Evolutionary conservation across 1,284 basidiomycete species (phyloP), one percentile per base, ranked within the genome.

Genomic region (Pseudozyma hubeiensis): DNA sequence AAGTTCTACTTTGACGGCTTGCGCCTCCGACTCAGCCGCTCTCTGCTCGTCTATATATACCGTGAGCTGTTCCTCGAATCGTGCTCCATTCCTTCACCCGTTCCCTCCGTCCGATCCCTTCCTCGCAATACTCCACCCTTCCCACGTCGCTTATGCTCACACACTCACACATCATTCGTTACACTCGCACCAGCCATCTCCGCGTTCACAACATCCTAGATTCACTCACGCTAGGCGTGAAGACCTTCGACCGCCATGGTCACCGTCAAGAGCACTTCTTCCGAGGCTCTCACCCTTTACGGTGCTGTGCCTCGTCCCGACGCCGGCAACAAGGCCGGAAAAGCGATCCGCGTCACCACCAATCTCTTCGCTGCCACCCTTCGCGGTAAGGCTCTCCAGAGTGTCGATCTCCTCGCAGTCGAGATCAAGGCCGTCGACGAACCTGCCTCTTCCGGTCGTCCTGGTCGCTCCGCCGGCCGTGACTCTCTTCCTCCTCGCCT

Each of bases 231-330:
- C 24, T 24, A 24, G 4, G 24, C 24, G 24, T 24, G 24, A 24
- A 24, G 24, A 24, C 24, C 14, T 7, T 17, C 11, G 10, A 10
- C 40, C 19, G 51, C 11, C 35, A 69, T 69, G 61, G 40, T 51
- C 7, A 24, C 64, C 41, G 60, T 40, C 40, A 45, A 50, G 19
- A 31, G 53, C 16, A 37, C 11, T 39, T 39, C 55, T 16, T 19
- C 49, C 0, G n/a, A 62, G 52, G 58, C 60, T 14, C 47, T 72
- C 14, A 64, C 55, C 14, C 48, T 72, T 10, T 72, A 40, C 47
- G 64, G 64, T 17, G 58, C 66, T 30, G 70, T 53, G 5, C 52
- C 58, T 7, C 64, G 73, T 29, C 78, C 78, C 11, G 75, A 79
- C 41, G 29, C 6, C 7, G 75, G 75, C n/a, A 77, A 75, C 33